phyloP scores from a whole-genome alignment of 108 stramenopile species.

The Cyclotella kingstonii region DNA sequence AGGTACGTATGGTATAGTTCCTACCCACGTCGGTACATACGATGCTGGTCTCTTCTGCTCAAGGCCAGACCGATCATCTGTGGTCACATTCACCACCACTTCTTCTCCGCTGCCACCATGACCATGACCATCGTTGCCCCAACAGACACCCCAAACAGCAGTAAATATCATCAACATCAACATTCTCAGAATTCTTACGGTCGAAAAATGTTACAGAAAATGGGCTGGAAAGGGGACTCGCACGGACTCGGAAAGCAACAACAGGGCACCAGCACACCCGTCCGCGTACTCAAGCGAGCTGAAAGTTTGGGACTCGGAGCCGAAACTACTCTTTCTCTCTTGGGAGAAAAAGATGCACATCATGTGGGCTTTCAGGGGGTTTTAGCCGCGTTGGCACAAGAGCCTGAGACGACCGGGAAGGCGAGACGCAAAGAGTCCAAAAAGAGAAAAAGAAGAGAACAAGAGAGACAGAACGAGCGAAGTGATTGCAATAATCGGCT shows the following conservation, averaged over 20 bases:
- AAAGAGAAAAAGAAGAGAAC: constrained; percentile 40
- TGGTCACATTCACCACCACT: no score
- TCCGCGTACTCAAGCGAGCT: constrained; percentile 46
- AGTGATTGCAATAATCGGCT: not conserved
- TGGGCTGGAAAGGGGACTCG: constrained; percentile 91
- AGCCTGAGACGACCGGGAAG: constrained; percentile 20
- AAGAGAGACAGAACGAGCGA: constrained; percentile 45
- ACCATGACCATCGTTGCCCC: constrained; percentile 77
- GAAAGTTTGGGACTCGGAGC: constrained; percentile 70
- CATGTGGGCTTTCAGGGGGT: constrained; percentile 56
- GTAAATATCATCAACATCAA: no score
- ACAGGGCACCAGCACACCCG: constrained; percentile 49
- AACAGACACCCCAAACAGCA: constrained; percentile 70
- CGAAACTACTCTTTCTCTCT: no score
- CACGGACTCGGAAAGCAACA: constrained; percentile 78
- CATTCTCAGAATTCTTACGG: no score
- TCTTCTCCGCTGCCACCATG: constrained; percentile 9
- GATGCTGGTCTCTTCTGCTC: no score
- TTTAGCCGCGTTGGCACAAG: constrained; percentile 33
- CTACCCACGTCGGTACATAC: no score
- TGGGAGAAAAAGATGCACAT: constrained; percentile 44
- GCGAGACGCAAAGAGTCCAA: constrained; percentile 19
- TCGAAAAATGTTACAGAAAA: constrained; percentile 71
- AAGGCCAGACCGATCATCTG: no score
- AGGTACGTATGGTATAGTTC: no score